Conservation (phyloP, 257 asterid species). For the Penstemon davidsonii region DNA sequence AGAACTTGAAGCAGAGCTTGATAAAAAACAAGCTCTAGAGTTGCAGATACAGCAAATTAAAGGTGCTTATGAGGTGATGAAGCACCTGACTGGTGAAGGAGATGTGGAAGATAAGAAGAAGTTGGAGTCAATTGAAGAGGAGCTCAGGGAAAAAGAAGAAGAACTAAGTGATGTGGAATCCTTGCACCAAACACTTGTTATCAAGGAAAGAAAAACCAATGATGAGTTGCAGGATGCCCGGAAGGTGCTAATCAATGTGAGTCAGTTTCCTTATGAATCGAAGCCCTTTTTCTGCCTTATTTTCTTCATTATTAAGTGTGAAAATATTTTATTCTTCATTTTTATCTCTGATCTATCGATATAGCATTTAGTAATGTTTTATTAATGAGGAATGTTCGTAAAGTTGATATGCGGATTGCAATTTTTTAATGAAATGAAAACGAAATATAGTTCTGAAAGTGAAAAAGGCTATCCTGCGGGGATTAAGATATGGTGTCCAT, state of each 20-base stretch:
- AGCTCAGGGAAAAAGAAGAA: conserved; percentile 62
- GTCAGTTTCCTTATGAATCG: conserved; percentile 26
- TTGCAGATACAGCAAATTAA: conserved; percentile 55
- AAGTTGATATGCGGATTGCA: not conserved
- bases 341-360: not conserved
- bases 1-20: conserved; percentile 63
- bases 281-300: not conserved
- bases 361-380: not conserved
- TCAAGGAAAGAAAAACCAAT: conserved; percentile 59
- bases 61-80: conserved; percentile 58
- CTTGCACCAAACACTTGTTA: conserved; percentile 47
- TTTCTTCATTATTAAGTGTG: not conserved
- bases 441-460: conserved; percentile 10
- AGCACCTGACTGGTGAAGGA: conserved; percentile 60
- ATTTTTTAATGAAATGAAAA: not conserved
- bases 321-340: conserved; percentile 3
- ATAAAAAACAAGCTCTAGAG: conserved; percentile 68
- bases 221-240: conserved; percentile 79
- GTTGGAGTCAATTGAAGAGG: conserved; percentile 45
- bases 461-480: conserved; percentile 1
- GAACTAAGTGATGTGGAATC: conserved; percentile 48
- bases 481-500: not conserved
- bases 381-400: not conserved
- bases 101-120: conserved; percentile 49
- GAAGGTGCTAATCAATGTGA: conserved; percentile 57